Percentiles rank a stretch among this genome's conserved stretches.
Conservation (phyloP, 2,329 filamentous ascomycete genomes). For the Cordyceps cicadae region DNA sequence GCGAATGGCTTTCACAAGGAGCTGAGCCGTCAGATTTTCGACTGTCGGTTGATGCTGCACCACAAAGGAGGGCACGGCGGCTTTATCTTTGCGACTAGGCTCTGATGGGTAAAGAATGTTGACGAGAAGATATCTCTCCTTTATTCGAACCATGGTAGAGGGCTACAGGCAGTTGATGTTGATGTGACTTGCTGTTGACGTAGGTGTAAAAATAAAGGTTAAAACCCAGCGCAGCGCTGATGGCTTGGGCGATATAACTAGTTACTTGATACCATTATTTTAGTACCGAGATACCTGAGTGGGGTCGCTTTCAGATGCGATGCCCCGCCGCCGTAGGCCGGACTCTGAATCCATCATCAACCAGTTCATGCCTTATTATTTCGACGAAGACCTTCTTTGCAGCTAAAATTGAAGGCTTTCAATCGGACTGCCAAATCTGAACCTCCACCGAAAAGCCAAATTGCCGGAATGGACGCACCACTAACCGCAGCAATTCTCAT, state of each 20-base stretch:
- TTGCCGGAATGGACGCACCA: conserved; percentile 19
- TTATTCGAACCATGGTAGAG: conserved; percentile 77
- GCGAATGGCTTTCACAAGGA: conserved; percentile 62
- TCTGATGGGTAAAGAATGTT: conserved; percentile 79
- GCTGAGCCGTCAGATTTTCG: conserved; percentile 56
- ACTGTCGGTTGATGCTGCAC: conserved; percentile 73
- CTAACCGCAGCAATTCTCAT: conserved; percentile 74
- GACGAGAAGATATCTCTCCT: conserved; percentile 91
- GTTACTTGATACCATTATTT: too few relatives aligned
- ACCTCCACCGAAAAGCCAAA: background rate
- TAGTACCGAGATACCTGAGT: too few relatives aligned
- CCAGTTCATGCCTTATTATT: too few relatives aligned
- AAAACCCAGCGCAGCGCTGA: background rate
- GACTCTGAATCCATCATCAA: background rate
- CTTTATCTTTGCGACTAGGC: conserved; percentile 24
- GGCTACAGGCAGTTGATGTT: too few relatives aligned
- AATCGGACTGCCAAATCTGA: background rate
- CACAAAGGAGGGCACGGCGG: conserved; percentile 51
- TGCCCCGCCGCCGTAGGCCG: background rate
- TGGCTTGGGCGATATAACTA: background rate
- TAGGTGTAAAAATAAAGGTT: background rate
- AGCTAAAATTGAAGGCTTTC: too few relatives aligned
- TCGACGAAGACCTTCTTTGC: too few relatives aligned
- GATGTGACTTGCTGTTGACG: background rate
- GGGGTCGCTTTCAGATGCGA: background rate